Base-by-base conservation (phyloP, 371 early-diverging fungal species). In the Scutellospora calospora region DNA sequence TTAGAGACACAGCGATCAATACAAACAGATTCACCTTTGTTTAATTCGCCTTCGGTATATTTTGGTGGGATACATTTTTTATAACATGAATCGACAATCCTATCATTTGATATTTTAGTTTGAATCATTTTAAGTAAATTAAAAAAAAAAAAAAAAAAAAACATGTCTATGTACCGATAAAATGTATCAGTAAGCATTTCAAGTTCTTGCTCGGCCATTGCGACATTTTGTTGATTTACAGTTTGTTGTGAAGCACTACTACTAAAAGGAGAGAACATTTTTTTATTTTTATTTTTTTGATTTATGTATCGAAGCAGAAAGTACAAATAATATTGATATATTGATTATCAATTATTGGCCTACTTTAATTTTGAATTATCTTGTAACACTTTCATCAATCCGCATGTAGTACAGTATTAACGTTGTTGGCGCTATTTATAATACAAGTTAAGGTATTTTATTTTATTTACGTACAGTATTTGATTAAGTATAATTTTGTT, bases 21-120 rank as follows among this genome's bases (percentile, higher is more conserved):
- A 87, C 98, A 98, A 38, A 97, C 96, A 16, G 95, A 93, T 87
- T 98, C 98, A 72, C 98, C 98, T 88, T 98, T 98, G 85, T 94
- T 95, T 81, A 98, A 88, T 80, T 97, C 97, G 33, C 90, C 93
- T 82, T 97, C 97, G 69, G 87, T 89, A 83, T 98, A 97, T 62
- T 90, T 88, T 71, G 89, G 87, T 25, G 94, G 91, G 62, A 98
- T 94, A 87, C 98, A 98, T 84, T 98, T 98, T 41, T 87, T 84
- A 85, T 94, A 93, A 90, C 98, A 98, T n/a, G 92, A 87, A 38
- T 90, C 89, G 79, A 92, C 89, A 75, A 98, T 91, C 79, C 97
- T 95, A 81, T 68, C 41, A 57, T 27, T 49, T 45, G 31, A 11
- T 22, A 76, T 41, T 25, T 35, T 49, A 22, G 25, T 72, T 74